phyloP scores from a whole-genome alignment of 2,329 filamentous ascomycete species.

The Colletotrichum tropicicola region DNA sequence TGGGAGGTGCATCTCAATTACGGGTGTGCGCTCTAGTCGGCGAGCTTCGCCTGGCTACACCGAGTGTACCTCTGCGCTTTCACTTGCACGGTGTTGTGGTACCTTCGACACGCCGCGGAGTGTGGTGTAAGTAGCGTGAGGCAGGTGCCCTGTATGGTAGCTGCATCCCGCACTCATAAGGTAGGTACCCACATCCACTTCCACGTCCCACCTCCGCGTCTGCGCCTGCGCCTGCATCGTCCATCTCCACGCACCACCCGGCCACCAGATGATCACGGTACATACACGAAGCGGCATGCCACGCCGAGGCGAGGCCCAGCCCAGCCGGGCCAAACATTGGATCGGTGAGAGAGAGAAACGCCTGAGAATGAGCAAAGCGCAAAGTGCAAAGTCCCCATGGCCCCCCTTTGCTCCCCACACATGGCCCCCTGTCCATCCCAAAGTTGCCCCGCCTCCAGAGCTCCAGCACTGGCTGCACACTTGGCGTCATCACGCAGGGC shows the following conservation, averaged over 20 bases:
- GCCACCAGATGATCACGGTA: slow-evolving; percentile 11
- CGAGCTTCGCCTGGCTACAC: slow-evolving; percentile 3
- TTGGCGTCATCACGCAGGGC: slow-evolving; percentile 24
- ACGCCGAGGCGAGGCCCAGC: not conserved
- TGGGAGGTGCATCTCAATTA: not conserved
- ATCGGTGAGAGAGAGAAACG: slow-evolving; percentile 8
- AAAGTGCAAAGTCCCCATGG: not conserved
- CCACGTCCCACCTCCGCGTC: not conserved
- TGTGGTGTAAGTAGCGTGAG: not conserved
- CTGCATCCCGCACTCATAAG: slow-evolving; percentile 19
- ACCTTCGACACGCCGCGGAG: not conserved
- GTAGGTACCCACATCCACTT: too few relatives aligned
- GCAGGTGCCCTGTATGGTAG: not conserved
- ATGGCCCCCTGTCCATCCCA: slow-evolving; percentile 4
- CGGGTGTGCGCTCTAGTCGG: not conserved
- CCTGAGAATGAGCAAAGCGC: slow-evolving; percentile 2
- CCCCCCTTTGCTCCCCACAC: not conserved
- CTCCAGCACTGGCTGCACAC: slow-evolving; percentile 11
- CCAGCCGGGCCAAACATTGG: not conserved
- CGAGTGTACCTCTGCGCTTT: not conserved
- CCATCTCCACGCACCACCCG: slow-evolving; percentile 12
- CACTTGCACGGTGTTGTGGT: not conserved
- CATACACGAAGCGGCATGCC: slow-evolving; percentile 15
- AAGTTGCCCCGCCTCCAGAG: slow-evolving; percentile 18
- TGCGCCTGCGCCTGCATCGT: slow-evolving; percentile 2